phyloP scores from a whole-genome alignment of 2,329 filamentous ascomycete species.

The Podosphaera leucotricha region DNA sequence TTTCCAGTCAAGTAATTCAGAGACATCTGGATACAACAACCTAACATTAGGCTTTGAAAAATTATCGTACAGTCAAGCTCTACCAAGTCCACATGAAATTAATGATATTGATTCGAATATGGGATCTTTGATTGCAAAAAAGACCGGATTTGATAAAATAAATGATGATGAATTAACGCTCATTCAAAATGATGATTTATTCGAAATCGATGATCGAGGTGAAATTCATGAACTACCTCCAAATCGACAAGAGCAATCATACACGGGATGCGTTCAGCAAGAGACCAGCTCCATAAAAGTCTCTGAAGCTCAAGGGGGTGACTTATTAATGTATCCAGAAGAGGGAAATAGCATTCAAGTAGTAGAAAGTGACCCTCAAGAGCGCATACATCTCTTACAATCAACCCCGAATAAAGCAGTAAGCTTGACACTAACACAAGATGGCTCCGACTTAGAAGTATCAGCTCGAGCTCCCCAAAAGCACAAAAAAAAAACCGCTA shows the following conservation, averaged over 20 bases:
- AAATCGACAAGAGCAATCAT: slow-evolving; percentile 8
- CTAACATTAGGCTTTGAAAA: slow-evolving; percentile 23
- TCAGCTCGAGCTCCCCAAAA: slow-evolving; percentile 19
- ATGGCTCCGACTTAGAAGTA: slow-evolving; percentile 5
- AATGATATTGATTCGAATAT: slow-evolving; percentile 10
- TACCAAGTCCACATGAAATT: slow-evolving; percentile 13
- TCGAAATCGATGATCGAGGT: slow-evolving; percentile 37
- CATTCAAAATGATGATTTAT: slow-evolving; percentile 27
- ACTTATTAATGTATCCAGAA: slow-evolving; percentile 21
- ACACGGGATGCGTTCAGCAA: slow-evolving; percentile 3
- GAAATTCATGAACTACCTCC: slow-evolving; percentile 25
- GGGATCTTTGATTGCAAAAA: slow-evolving; percentile 16
- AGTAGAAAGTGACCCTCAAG: neutral
- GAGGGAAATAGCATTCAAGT: slow-evolving; percentile 8
- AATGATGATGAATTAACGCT: slow-evolving; percentile 20
- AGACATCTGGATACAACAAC: slow-evolving; percentile 6
- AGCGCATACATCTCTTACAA: neutral
- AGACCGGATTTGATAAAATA: slow-evolving; percentile 7
- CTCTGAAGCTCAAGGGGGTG: slow-evolving; percentile 17
- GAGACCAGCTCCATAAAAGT: slow-evolving; percentile 12
- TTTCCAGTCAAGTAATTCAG: slow-evolving; percentile 6
- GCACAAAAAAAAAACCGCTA: slow-evolving; percentile 13
- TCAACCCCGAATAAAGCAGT: neutral
- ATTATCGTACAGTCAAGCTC: slow-evolving; percentile 22
- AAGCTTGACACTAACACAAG: neutral